Base-by-base conservation (phyloP, 2,329 filamentous ascomycete genomes). In the Colletotrichum melonis region DNA sequence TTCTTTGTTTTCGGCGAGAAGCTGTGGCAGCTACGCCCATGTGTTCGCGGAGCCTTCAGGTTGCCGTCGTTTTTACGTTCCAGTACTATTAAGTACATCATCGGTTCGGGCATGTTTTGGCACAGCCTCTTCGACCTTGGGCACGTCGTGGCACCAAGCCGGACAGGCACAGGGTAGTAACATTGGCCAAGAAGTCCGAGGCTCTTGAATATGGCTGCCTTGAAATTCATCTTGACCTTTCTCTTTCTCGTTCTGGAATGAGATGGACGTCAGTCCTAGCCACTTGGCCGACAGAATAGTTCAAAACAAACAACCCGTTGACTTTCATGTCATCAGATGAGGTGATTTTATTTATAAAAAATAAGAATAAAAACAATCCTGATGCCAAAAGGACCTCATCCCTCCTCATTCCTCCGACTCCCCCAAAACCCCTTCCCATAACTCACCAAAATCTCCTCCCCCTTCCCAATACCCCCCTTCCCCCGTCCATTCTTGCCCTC, bases 401-500 rank as follows among this genome's bases (percentile, higher is more conserved):
- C 19, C 22, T 26, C 52, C 32, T 60, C 32, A 3, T 60, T n/a
- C 64, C 26, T 60, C n/a, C 65, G 38, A 26, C 22, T 22, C n/a
- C 63, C 69, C 90, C 91, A 93, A 75, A 93, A 92, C 0, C 91
- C 91, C 79, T 91, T 92, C 6, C 91, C 91, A 77, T 93, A 92
- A 75, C 89, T 92, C 14, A 93, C 89, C 64, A 92, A 78, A 66
- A 93, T 89, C 84, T 93, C 91, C 73, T 91, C 86, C 1, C 91
- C 90, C 81, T 88, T 91, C 62, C 78, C 85, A 32, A 92, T 87
- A 1, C 86, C 82, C 68, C 79, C 79, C 72, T 79, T 81, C 35
- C 78, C 79, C 67, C 74, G 77, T 46, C 69, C 66, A 52, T 67
- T 82, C 82, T 82, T 86, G 8, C 85, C 82, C 7, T 82, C 83